Evolutionary conservation across 495 filamentous ascomycete genomes (phyloP).

Genomic region (Aspergillus indologenus): DNA sequence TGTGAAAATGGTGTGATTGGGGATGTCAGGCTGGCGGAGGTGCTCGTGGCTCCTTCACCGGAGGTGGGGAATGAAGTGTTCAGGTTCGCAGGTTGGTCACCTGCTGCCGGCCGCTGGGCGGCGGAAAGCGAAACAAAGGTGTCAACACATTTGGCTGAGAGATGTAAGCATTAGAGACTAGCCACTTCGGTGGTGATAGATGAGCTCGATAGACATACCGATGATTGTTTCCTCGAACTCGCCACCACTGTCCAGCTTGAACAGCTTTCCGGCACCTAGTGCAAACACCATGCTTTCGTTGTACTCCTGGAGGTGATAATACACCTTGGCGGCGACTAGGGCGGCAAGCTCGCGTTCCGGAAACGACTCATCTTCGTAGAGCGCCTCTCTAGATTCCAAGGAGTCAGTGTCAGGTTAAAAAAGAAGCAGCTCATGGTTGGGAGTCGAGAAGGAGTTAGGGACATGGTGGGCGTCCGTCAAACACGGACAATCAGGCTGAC

Average conservation of each 20-base stretch:
- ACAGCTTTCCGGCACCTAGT: conserved; percentile 89
- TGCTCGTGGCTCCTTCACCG: conserved; percentile 60
- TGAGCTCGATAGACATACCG: conserved; percentile 30
- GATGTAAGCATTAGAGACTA: conserved; percentile 9
- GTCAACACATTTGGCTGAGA: conserved; percentile 85
- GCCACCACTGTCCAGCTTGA: conserved; percentile 84
- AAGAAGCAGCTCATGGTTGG: not conserved
- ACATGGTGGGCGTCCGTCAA: not conserved
- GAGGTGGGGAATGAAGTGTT: conserved; percentile 67
- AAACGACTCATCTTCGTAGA: conserved; percentile 95
- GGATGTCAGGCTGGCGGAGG: conserved; percentile 70
- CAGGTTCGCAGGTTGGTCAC: conserved; percentile 61
- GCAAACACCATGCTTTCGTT: conserved; percentile 99
- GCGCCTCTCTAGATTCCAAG: conserved; percentile 69
- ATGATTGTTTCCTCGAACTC: conserved; percentile 99
- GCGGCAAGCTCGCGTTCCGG: conserved; percentile 92
- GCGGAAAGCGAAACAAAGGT: conserved; percentile 90
- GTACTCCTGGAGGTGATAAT: conserved; percentile 98
- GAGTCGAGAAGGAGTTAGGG: not conserved
- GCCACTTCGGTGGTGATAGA: not conserved
- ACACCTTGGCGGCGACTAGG: conserved; percentile 93
- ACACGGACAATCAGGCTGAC: not conserved
- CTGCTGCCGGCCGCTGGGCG: conserved; percentile 56
- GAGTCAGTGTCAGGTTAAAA: conserved; percentile 16
- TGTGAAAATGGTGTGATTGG: conserved; percentile 94